Conservation (phyloP, 129 eudicot genomes). For the Tanacetum coccineum region DNA sequence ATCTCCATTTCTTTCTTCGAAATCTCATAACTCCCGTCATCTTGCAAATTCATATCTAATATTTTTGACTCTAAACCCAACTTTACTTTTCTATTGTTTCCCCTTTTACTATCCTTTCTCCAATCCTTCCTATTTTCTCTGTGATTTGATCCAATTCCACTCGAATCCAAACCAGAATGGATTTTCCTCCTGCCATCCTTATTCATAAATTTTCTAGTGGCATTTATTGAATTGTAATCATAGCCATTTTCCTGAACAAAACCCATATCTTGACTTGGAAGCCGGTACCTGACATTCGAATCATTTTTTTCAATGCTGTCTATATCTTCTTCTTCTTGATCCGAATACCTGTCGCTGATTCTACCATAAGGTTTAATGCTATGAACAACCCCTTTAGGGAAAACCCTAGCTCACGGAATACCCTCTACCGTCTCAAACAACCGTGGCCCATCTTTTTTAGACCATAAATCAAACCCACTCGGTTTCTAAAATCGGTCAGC, state of each 20-base stretch:
- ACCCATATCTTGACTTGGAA: not conserved
- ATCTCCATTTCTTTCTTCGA: constrained; percentile 1
- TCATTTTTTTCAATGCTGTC: constrained; percentile 12
- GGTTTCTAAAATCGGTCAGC: constrained; percentile 95
- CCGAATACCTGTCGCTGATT: constrained; percentile 14
- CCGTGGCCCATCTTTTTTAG: constrained; percentile 87
- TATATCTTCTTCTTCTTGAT: no score
- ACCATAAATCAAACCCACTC: constrained; percentile 95
- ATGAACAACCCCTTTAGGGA: no score
- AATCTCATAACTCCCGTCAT: constrained; percentile 22
- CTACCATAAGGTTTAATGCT: no score
- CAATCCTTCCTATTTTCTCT: no score
- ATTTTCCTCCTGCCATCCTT: no score
- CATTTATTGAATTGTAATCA: constrained; percentile 18
- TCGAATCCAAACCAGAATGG: no score
- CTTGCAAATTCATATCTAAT: constrained; percentile 71
- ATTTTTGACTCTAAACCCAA: constrained; percentile 31
- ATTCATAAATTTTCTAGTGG: constrained; percentile 7
- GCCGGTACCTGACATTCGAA: constrained; percentile 23
- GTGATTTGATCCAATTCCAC: no score
- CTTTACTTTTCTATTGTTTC: constrained; percentile 8
- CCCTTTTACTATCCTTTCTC: constrained; percentile 14
- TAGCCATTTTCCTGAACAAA: constrained; percentile 6
- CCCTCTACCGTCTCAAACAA: no score
- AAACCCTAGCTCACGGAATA: no score